Conservation (phyloP, 2,329 filamentous ascomycete genomes). For the Neofusicoccum parvum region DNA sequence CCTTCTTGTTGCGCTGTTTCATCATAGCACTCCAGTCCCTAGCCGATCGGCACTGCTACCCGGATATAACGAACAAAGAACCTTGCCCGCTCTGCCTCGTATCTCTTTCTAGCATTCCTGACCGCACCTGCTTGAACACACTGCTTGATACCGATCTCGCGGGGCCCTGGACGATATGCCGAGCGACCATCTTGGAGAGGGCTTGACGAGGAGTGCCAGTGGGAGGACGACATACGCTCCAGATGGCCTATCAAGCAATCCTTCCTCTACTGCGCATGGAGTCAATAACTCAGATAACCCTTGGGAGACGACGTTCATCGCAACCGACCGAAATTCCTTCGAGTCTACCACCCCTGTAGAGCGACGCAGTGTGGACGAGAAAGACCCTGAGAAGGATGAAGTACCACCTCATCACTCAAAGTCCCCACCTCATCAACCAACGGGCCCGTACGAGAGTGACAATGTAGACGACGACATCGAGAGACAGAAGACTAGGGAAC, state of each 20-base stretch:
- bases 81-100: too few species aligned
- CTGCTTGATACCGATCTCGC: background rate
- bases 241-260: background rate
- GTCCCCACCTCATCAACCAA: background rate
- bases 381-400: background rate
- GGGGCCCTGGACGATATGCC: background rate
- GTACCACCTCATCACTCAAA: background rate
- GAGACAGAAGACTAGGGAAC: background rate
- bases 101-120: background rate
- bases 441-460: background rate
- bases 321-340: background rate
- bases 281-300: background rate
- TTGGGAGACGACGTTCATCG: background rate
- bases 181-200: background rate
- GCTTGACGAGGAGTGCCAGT: background rate
- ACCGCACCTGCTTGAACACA: background rate
- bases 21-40: background rate
- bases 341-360: background rate
- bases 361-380: constrained; percentile 10
- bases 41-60: background rate
- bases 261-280: background rate
- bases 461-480: constrained; percentile 12
- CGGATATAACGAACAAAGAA: background rate
- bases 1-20: background rate
- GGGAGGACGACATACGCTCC: background rate